phyloP scores from a whole-genome alignment of 129 eudicot genomes.

The Cynara cardunculus region DNA sequence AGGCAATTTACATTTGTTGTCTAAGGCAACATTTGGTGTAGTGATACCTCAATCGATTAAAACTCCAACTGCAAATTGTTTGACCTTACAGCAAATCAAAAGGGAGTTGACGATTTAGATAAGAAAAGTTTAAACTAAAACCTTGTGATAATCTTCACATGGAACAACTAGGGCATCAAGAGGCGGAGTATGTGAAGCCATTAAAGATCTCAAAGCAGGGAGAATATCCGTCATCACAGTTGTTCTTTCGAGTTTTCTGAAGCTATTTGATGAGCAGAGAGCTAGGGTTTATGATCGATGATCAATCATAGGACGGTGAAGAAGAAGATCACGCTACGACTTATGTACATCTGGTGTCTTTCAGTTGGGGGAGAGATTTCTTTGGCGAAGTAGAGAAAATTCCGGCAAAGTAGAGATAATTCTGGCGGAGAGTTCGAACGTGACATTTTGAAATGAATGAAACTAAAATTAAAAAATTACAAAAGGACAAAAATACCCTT shows the following conservation, averaged over 20 bases:
- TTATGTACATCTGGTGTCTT: slow-evolving; percentile 6
- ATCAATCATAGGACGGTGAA: slow-evolving; percentile 2
- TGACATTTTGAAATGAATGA: too few relatives aligned
- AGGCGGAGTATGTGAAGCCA: slow-evolving; percentile 94
- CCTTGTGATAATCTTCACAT: slow-evolving; percentile 99
- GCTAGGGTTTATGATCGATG: slow-evolving; percentile 19
- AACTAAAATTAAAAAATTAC: too few relatives aligned
- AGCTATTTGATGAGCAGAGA: background rate
- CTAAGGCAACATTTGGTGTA: too few relatives aligned
- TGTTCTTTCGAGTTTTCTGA: slow-evolving; percentile 3
- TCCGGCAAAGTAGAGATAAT: too few relatives aligned
- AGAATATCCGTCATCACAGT: slow-evolving; percentile 52
- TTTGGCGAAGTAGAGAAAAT: background rate
- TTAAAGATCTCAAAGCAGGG: slow-evolving; percentile 66
- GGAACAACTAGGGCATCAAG: slow-evolving; percentile 87
- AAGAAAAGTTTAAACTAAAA: background rate
- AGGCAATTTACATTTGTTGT: too few relatives aligned
- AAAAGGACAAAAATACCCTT: too few relatives aligned
- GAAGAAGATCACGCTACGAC: slow-evolving; percentile 11
- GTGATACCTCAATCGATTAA: background rate
- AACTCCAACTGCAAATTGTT: background rate
- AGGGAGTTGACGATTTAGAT: background rate
- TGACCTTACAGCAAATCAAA: background rate
- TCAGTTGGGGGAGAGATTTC: slow-evolving; percentile 8
- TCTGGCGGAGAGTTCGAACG: too few relatives aligned